These are phyloP conservation scores for Diutina neorugosa DNA, from an alignment of 1,139 yeast species.

Conservation along the genomic window DNA sequence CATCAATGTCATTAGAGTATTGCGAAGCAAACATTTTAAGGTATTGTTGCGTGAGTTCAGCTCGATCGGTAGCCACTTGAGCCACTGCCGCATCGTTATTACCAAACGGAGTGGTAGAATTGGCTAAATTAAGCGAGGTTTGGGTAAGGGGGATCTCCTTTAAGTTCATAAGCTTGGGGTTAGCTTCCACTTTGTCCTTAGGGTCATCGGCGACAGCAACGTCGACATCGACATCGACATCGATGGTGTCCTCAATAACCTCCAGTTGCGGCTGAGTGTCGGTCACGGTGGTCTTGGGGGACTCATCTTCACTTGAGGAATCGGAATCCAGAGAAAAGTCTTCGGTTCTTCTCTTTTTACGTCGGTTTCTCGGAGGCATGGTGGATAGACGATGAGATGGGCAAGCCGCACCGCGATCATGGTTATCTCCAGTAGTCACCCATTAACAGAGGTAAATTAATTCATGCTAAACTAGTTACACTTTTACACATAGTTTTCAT, in stretches of 20 bases:
- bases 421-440: no score
- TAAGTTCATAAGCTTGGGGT: neutral
- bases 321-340: conserved; percentile 36
- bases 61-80: conserved; percentile 17
- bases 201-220: conserved; percentile 20
- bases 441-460: no score
- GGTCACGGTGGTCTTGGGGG: conserved; percentile 8
- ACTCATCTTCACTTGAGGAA: conserved; percentile 31
- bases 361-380: conserved; percentile 2
- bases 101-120: neutral
- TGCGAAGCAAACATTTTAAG: conserved; percentile 44
- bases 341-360: conserved; percentile 76
- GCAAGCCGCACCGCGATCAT: neutral
- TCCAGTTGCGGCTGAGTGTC: conserved; percentile 8
- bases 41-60: conserved; percentile 38
- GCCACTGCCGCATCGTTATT: conserved; percentile 14
- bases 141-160: neutral
- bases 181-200: neutral
- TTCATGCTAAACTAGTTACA: no score
- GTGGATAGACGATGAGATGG: neutral
- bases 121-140: conserved; percentile 4
- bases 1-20: conserved; percentile 54
- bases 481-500: no score
- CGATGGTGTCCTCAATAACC: neutral
- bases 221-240: conserved; percentile 8